A percentile compares a stretch with the other conserved stretches of the same genome.
Conservation (phyloP, 768 basidiomycete genomes). For the Boletus speciosus region DNA sequence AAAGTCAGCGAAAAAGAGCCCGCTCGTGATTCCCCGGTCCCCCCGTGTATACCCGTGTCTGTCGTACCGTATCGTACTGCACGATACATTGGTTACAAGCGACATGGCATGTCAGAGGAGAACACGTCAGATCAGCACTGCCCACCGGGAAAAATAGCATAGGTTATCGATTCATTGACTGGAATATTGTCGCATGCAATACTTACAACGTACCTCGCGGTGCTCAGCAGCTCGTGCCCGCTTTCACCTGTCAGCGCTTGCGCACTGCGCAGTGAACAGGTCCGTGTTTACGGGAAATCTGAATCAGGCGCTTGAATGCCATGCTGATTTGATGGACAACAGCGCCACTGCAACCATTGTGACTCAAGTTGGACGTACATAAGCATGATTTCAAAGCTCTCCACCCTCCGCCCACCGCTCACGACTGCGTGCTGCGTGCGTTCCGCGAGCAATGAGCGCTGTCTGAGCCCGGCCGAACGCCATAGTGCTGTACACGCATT, state of each 20-base stretch:
- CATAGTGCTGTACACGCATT: background rate
- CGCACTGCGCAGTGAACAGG: slow-evolving; percentile 66
- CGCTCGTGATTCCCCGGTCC: slow-evolving; percentile 4
- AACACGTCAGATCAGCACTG: background rate
- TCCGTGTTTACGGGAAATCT: slow-evolving; percentile 44
- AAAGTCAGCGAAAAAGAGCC: slow-evolving; percentile 12
- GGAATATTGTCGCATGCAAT: background rate
- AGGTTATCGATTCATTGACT: slow-evolving; percentile 3
- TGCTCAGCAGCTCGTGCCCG: slow-evolving; percentile 66
- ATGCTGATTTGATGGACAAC: slow-evolving; percentile 60
- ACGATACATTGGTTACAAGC: background rate
- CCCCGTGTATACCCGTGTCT: background rate
- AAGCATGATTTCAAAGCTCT: background rate
- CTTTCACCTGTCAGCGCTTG: slow-evolving; percentile 55
- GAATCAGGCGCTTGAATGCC: slow-evolving; percentile 33
- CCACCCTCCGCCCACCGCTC: slow-evolving; percentile 36
- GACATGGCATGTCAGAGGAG: background rate
- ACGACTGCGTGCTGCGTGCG: slow-evolving; percentile 50
- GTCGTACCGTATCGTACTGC: background rate
- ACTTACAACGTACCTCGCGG: slow-evolving; percentile 38
- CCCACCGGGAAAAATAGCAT: background rate
- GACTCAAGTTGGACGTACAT: slow-evolving; percentile 7
- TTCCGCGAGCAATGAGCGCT: slow-evolving; percentile 66
- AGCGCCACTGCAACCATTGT: slow-evolving; percentile 43
- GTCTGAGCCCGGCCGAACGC: slow-evolving; percentile 44